Conservation (phyloP, 1,284 basidiomycete species). For the Trichosporon coremiiforme region DNA sequence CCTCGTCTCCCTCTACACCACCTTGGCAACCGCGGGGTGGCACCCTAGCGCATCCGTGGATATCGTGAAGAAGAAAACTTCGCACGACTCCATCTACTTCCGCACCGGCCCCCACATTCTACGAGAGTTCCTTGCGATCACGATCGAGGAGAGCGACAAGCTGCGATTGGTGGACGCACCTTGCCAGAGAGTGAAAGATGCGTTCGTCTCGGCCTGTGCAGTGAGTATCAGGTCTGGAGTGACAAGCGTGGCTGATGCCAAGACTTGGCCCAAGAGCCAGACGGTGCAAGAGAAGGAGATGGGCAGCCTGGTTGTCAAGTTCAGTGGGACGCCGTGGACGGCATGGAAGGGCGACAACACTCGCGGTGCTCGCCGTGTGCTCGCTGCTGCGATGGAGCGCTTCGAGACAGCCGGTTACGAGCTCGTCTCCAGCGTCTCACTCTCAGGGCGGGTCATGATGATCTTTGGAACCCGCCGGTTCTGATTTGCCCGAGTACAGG, state of each 20-base stretch:
- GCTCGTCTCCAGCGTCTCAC: constrained; percentile 4
- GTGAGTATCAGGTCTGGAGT: not conserved
- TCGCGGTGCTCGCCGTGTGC: not conserved
- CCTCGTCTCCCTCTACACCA: not conserved
- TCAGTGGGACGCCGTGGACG: constrained; percentile 3
- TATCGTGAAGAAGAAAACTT: constrained; percentile 14
- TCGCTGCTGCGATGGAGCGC: not conserved
- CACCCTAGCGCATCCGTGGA: constrained; percentile 10
- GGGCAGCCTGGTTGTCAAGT: constrained; percentile 2
- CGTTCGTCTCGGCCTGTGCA: not conserved
- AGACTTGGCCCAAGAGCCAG: constrained; percentile 7
- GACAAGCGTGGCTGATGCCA: not conserved
- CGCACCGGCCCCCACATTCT: not conserved
- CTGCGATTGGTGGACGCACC: not conserved
- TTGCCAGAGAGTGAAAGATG: not conserved
- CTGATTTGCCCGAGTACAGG: not conserved
- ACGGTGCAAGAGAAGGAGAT: constrained; percentile 7
- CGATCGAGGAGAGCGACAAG: constrained; percentile 5
- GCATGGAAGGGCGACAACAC: constrained; percentile 12
- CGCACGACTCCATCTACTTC: constrained; percentile 13
- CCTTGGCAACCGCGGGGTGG: constrained; percentile 2
- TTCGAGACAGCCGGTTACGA: not conserved
- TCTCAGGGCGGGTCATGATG: constrained; percentile 11
- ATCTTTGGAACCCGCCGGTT: constrained; percentile 1
- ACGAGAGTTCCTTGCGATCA: constrained; percentile 2